Evolutionary conservation across 129 eudicot genomes (phyloP), one percentile per base, ranked within the genome.

Genomic region (Tanacetum coccineum): DNA sequence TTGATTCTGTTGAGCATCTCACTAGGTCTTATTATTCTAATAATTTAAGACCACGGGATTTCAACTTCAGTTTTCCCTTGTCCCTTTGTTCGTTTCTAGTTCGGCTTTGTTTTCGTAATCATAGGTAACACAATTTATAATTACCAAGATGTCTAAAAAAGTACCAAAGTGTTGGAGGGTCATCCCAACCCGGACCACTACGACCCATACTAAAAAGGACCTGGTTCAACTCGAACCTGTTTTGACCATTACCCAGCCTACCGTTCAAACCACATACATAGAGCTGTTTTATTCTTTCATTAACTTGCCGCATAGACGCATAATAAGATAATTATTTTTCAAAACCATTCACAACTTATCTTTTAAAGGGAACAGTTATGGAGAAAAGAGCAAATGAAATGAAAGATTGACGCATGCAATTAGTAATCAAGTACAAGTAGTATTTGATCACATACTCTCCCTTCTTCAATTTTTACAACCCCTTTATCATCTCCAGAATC

Each of bases 391-490:
- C 66, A 15, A 36, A 36, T 7, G 13, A 57, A 53, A 60, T 17
- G 20, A 42, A 17, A 40, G 32, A 15, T 8, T 64, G 11, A 6
- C 3, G 47, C 1, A 19, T 13, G 28, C 14, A 67, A 30, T 11
- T 15, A 18, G 21, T 9, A 51, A 53, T 8, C 2, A 49, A 42
- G 61, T n/a, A 66, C 60, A 67, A 26, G 17, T 18, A 59, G 46
- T 28, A 66, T 64, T 25, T 69, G 63, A 30, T 50, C 32, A 83
- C 90, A 47, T 64, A 93, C 98, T 93, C 81, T 93, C 53, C 96
- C 98, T 59, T 93, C 98, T 81, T 93, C 98, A 61, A 84, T 67
- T 83, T 89, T 93, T 22, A 70, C 80, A 57, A 65, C 80, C 59
- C 95, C 98, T 36, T 36, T 36, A 36, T 7, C 10, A 36, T 36